Conservation (phyloP, 305 asterid genomes). For the Solanum chacoense region DNA sequence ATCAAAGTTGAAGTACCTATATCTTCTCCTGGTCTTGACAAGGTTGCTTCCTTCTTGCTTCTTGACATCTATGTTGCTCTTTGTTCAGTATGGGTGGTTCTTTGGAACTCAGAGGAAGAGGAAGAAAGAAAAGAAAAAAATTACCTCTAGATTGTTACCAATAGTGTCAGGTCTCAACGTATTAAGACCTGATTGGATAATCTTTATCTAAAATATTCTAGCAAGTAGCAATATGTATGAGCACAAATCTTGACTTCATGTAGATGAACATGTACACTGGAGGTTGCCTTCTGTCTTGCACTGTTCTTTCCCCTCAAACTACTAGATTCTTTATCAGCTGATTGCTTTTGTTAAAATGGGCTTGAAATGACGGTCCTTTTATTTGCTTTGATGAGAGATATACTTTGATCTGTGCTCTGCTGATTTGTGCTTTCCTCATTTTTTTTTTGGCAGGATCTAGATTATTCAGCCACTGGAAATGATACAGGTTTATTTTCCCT, state of each 20-base stretch:
- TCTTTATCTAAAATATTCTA: not conserved
- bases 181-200: not conserved
- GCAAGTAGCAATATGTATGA: not conserved
- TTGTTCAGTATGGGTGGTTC: not conserved
- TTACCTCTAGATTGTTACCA: not conserved
- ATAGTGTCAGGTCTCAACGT: not conserved
- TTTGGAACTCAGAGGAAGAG: not conserved
- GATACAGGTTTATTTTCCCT: conserved; percentile 61
- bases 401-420: not conserved
- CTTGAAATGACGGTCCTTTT: not conserved
- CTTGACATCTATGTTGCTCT: not conserved
- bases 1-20: not conserved
- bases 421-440: not conserved
- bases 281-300: not conserved
- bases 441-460: conserved; percentile 15
- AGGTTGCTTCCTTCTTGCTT: not conserved
- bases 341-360: not conserved
- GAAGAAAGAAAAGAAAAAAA: not conserved
- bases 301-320: not conserved
- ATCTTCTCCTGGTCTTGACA: not conserved
- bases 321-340: not conserved
- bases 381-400: not conserved
- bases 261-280: not conserved
- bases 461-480: conserved; percentile 33
- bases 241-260: not conserved